phyloP scores from a whole-genome alignment of 2,329 filamentous ascomycete species.

The Penicillium sp. region DNA sequence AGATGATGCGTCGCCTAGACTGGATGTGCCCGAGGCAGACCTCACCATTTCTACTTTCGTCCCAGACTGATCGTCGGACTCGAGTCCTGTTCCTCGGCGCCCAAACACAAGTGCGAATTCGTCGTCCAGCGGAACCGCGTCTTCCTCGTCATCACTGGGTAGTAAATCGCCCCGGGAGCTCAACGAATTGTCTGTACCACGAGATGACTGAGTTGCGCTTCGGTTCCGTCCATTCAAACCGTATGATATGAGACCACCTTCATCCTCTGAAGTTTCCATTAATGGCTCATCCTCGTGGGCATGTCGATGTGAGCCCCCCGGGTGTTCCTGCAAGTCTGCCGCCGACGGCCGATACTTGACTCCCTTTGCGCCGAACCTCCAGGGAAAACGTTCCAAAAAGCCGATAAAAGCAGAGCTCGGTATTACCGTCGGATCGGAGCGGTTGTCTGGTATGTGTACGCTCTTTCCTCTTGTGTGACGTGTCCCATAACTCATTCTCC shows the following conservation, averaged over 20 bases:
- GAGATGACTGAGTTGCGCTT: conserved; percentile 76
- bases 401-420: conserved; percentile 81
- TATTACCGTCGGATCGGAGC: conserved; percentile 78
- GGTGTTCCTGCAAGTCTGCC: conserved; percentile 85
- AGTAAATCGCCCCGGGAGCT: conserved; percentile 88
- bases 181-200: conserved; percentile 78
- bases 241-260: conserved; percentile 22
- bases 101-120: conserved; percentile 85
- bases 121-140: conserved; percentile 88
- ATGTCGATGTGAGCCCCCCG: conserved; percentile 52
- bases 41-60: conserved; percentile 51
- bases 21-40: conserved; percentile 48
- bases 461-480: conserved; percentile 61
- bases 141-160: conserved; percentile 87
- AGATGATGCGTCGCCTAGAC: conserved; percentile 44
- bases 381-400: conserved; percentile 79
- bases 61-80: conserved; percentile 68
- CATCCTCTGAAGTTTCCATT: conserved; percentile 60
- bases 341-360: conserved; percentile 87
- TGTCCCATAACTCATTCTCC: conserved; percentile 87
- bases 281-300: conserved; percentile 67
- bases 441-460: conserved; percentile 49
- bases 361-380: conserved; percentile 73
- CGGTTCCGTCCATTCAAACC: conserved; percentile 49
- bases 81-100: conserved; percentile 59